These are phyloP conservation scores for Fusarium sp. DNA, from an alignment of 2,329 filamentous ascomycete species.

Conservation along the genomic window DNA sequence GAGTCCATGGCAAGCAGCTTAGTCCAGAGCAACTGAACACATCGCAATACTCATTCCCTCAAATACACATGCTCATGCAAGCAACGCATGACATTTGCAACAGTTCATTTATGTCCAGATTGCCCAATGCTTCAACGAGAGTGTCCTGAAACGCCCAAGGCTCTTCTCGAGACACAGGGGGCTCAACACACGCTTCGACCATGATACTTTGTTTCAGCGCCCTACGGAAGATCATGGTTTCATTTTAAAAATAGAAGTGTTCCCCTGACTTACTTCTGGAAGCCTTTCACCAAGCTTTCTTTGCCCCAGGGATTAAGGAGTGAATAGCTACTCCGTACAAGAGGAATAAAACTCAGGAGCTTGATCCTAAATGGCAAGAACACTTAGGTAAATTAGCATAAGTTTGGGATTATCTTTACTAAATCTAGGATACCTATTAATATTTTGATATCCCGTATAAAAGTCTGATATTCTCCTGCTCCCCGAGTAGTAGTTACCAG, in stretches of 20 bases:
- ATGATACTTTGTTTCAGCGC: neutral
- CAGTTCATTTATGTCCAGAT: rapidly evolving
- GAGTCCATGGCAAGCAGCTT: neutral
- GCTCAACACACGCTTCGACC: neutral
- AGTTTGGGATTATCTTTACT: too few relatives aligned
- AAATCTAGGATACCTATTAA: too few relatives aligned
- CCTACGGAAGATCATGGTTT: neutral
- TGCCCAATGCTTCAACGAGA: neutral
- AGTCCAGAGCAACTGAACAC: neutral
- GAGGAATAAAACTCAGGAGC: too few relatives aligned
- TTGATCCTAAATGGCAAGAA: too few relatives aligned
- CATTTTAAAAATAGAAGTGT: neutral
- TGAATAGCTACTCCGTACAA: too few relatives aligned
- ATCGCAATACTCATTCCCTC: neutral
- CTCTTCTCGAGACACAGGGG: neutral
- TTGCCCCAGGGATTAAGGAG: neutral
- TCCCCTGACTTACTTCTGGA: neutral
- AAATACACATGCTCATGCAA: rapidly evolving
- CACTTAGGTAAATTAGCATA: too few relatives aligned
- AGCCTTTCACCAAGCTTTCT: neutral
- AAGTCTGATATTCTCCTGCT: too few relatives aligned
- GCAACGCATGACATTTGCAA: rapidly evolving
- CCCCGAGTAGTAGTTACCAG: rapidly evolving
- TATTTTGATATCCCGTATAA: too few relatives aligned
- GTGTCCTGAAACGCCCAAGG: neutral